Evolutionary conservation across 441 rosid species (phyloP).

Genomic region (Eruca vesicaria): DNA sequence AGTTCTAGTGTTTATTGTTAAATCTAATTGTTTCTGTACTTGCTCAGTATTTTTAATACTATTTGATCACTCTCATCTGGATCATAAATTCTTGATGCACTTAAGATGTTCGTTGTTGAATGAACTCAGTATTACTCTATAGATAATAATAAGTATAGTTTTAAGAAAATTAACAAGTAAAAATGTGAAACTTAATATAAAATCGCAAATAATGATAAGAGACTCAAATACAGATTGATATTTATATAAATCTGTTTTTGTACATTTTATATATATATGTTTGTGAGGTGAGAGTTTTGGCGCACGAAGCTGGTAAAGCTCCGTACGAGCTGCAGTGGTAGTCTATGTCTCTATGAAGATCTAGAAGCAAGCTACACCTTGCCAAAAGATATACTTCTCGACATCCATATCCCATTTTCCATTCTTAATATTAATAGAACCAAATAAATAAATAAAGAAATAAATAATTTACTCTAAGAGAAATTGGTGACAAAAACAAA

Average conservation of each 20-base stretch:
- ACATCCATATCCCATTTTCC: conserved; percentile 17
- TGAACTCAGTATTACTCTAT: too few relatives aligned
- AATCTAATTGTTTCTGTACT: too few relatives aligned
- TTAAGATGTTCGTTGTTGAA: too few relatives aligned
- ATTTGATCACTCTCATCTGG: too few relatives aligned
- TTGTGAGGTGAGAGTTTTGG: neutral
- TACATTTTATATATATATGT: neutral
- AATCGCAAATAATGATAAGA: neutral
- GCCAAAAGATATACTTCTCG: conserved; percentile 35
- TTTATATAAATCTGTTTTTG: neutral
- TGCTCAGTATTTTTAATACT: too few relatives aligned
- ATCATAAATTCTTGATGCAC: too few relatives aligned
- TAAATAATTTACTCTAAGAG: neutral
- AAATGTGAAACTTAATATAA: neutral
- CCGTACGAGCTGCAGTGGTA: conserved; percentile 25
- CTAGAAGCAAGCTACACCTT: conserved; percentile 20
- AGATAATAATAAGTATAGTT: neutral
- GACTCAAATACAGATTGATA: neutral
- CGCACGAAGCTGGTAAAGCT: neutral
- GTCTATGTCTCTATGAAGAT: conserved; percentile 26
- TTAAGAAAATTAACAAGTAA: neutral
- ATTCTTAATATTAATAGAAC: neutral
- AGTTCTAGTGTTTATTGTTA: too few relatives aligned
- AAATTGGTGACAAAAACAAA: neutral
- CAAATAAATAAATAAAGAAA: neutral